Base-by-base conservation (phyloP, 2,329 filamentous ascomycete species). In the Monilinia fructicola region DNA sequence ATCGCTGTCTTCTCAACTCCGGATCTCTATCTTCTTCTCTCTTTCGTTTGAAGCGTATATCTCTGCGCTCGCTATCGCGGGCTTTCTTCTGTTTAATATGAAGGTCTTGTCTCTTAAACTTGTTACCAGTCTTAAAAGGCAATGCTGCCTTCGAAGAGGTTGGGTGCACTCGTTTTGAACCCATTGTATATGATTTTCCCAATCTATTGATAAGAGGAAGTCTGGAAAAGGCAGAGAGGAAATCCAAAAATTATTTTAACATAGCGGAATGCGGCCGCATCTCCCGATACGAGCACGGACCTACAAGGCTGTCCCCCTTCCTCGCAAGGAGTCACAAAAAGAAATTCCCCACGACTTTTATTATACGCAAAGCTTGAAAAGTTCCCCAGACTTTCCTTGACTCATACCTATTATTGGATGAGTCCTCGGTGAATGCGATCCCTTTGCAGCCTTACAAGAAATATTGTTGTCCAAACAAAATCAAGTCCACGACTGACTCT, bases 21-120 rank as follows among this genome's bases (percentile, higher is more conserved):
- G 94, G 93, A 74, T 97, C 87, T 77, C 90, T 91, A 70, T 89
- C 86, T 79, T 99, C 95, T 75, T 93, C 91, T 79, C 90, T 91
- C 79, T 92, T 93, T 68, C 92, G 84, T 59, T 86, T 85, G 76
- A 93, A 90, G 69, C 93, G 87, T 74, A 88, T 85, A 74, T 93
- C 90, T 74, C 91, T 88, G 74, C 90, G 91, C 56, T 87, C 81
- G 75, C 88, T 89, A 76, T 92, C 90, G 71, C 86, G 86, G 54
- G 85, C 82, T 76, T 90, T 90, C 80, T 97, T 98, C 75, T 90
- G 85, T 72, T 91, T 87, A 68, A 97, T 83, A 75, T 93, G 90
- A 68, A 94, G 84, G 73, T 89, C 83, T 77, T 95, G 86, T 69
- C 95, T 85, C 76, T 88, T 89, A 28, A 91, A 79, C 78, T 97